Percentiles rank a stretch among this genome's conserved stretches.
Conservation (phyloP, 2,329 filamentous ascomycete species). For the Mycocentrospora acerina region DNA sequence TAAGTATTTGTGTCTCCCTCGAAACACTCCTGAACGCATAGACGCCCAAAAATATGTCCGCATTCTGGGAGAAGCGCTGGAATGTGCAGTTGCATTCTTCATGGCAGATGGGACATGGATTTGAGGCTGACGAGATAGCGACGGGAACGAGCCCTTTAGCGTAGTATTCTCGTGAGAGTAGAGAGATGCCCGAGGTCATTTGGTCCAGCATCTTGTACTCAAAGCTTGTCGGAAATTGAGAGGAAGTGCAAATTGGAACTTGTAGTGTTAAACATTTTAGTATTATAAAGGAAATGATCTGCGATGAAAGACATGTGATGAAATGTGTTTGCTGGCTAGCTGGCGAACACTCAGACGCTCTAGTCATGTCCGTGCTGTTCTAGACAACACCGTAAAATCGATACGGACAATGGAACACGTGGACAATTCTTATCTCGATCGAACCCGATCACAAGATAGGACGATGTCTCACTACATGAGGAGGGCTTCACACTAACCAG, state of each 20-base stretch:
- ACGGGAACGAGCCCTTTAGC: constrained; percentile 2
- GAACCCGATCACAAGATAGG: too few relatives aligned
- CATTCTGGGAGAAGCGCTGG: constrained; percentile 9
- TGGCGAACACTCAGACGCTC: not conserved
- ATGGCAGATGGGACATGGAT: constrained; percentile 9
- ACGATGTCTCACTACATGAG: too few relatives aligned
- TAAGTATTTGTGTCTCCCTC: constrained; percentile 1
- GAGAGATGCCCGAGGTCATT: not conserved
- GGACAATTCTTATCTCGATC: too few relatives aligned
- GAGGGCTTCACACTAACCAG: too few relatives aligned
- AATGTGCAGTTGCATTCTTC: constrained; percentile 1
- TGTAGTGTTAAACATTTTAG: too few relatives aligned
- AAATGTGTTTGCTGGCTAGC: constrained; percentile 2
- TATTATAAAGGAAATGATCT: not conserved
- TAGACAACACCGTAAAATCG: too few relatives aligned
- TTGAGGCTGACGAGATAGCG: constrained; percentile 3
- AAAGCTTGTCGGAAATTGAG: too few relatives aligned
- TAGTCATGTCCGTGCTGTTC: not conserved
- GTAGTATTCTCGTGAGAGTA: not conserved
- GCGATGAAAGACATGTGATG: constrained; percentile 4
- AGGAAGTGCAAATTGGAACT: too few relatives aligned
- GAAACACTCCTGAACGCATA: constrained; percentile 11
- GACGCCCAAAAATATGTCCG: constrained; percentile 14
- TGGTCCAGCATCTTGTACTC: not conserved
- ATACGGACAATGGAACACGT: too few relatives aligned